Evolutionary conservation across 352 stramenopile genomes (phyloP), one percentile per base, ranked within the genome.

Genomic region (Pythium phragmiticola): DNA sequence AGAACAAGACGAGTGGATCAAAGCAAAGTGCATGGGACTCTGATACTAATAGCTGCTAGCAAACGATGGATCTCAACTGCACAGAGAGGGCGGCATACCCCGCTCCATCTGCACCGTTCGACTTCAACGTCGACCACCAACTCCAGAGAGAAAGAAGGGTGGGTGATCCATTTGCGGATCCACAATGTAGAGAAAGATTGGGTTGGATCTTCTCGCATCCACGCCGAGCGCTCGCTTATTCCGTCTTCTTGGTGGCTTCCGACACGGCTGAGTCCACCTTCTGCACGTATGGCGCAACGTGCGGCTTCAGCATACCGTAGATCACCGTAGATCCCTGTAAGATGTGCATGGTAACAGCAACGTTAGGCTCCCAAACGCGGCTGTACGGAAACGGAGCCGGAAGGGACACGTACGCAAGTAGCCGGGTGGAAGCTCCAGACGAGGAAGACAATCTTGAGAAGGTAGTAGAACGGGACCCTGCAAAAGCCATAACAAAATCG

Each of bases 391-490:
- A 33, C 34, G 34, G 19, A 23, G 23, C 48, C 17, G 14, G n/a
- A 46, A 45, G 12, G 33, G 33, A 12, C n/a, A 73, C 64, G 42
- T 68, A 89, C 81, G 62, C 78, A 60, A 33, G 85, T 94, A 69
- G 60, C 82, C 50, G 87, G 87, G 71, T 92, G 84, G 79, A 91
- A 92, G 61, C 69, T 78, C 84, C 84, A 96, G 9, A 96, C 79
- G 9, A 96, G 74, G 80, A 96, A 96, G 28, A 57, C 78, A 51
- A 96, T 69, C 82, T 96, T 96, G 69, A 91, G 64, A 57, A 94
- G 86, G 68, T 92, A 94, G 76, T 94, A 94, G 71, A 96, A 92
- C 49, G 83, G 82, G 49, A 92, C 85, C 78, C 75, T 84, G 34
- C 34, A 39, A 9, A 9, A 6, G 1, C 34, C 7, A 66, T 12